A percentile compares a stretch with the other conserved stretches of the same genome.
Evolutionary conservation across 1,284 basidiomycete genomes (phyloP).

Genomic region (Xerocomus cyaneibrunnescens): DNA sequence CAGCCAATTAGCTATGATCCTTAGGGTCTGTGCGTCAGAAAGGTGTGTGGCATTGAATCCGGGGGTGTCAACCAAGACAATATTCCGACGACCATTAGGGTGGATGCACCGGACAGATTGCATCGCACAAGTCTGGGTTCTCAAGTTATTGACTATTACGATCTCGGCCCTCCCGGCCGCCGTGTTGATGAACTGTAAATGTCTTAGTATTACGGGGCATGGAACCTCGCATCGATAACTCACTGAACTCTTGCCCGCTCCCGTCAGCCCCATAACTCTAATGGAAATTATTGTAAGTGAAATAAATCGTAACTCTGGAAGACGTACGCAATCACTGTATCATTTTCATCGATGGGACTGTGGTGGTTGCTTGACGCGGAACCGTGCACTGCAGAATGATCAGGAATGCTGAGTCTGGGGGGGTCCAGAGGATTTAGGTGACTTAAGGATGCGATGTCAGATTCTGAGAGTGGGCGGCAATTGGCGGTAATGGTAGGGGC

Average conservation of each 20-base stretch:
- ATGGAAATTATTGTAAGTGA: not conserved
- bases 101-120: slow-evolving; percentile 15
- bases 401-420: not conserved
- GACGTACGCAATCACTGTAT: slow-evolving; percentile 23
- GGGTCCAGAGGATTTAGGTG: not conserved
- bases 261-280: slow-evolving; percentile 43
- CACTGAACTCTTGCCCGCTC: slow-evolving; percentile 42
- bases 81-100: slow-evolving; percentile 15
- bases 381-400: not conserved
- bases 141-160: not conserved
- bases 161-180: slow-evolving; percentile 9
- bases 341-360: not conserved
- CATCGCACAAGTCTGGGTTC: slow-evolving; percentile 10
- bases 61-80: slow-evolving; percentile 29
- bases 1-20: slow-evolving; percentile 23
- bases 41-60: slow-evolving; percentile 24
- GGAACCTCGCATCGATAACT: not conserved
- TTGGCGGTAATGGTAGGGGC: too few species aligned
- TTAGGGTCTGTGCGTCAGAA: slow-evolving; percentile 19
- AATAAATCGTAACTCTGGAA: not conserved
- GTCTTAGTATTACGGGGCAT: not conserved
- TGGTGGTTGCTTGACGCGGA: not conserved
- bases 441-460: not conserved
- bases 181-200: slow-evolving; percentile 22
- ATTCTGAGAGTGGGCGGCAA: too few species aligned